phyloP scores from a whole-genome alignment of 1,284 basidiomycete species.

The Flammula alnicola region DNA sequence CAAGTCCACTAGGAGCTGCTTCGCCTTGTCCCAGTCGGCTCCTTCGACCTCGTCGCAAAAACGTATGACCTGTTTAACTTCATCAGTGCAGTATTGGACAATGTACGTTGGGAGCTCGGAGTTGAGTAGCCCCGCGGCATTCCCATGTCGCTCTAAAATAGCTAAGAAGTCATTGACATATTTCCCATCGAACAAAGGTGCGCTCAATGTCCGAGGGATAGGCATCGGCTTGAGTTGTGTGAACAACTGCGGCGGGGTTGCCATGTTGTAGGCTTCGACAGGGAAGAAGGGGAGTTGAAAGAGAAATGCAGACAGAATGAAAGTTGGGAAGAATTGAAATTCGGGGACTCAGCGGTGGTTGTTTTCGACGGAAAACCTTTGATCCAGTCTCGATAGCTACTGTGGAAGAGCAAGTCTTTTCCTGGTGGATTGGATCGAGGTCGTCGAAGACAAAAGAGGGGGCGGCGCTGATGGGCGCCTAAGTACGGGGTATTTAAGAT shows the following conservation, averaged over 20 bases:
- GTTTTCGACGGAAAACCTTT: too few relatives aligned
- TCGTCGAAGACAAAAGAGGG: too few relatives aligned
- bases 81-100: conserved; percentile 8
- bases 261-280: too few relatives aligned
- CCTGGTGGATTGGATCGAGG: too few relatives aligned
- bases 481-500: background rate
- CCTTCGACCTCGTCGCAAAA: background rate
- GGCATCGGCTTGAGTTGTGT: conserved; percentile 16
- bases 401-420: too few relatives aligned
- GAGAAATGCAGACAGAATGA: too few relatives aligned
- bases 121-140: background rate
- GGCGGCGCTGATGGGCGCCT: too few relatives aligned
- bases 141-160: conserved; percentile 12
- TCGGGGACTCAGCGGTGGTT: too few relatives aligned
- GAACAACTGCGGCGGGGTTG: too few relatives aligned
- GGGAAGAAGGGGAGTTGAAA: too few relatives aligned
- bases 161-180: conserved; percentile 16
- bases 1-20: conserved; percentile 2
- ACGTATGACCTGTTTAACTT: conserved; percentile 13
- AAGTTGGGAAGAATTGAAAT: too few relatives aligned
- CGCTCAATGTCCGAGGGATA: conserved; percentile 10
- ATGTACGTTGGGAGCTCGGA: conserved; percentile 11
- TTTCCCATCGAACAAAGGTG: conserved; percentile 17
- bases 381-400: too few relatives aligned
- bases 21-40: conserved; percentile 9